Evolutionary conservation across 2,329 filamentous ascomycete species (phyloP).

Genomic region (Cladosporium sp.): DNA sequence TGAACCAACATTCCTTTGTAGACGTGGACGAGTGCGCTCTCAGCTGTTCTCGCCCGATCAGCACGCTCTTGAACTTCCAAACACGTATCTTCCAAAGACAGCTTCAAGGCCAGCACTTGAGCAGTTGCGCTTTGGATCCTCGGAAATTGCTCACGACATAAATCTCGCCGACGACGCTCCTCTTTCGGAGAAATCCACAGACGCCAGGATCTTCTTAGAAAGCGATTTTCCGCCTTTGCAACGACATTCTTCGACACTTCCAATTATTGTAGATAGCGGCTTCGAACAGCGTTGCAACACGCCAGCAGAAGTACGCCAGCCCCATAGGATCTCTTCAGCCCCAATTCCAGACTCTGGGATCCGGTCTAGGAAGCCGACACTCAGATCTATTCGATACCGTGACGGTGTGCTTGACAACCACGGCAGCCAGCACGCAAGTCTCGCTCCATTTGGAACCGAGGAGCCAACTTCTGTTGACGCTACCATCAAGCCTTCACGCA

Average conservation of each 20-base stretch:
- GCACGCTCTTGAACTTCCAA: slow-evolving; percentile 9
- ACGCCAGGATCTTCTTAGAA: not conserved
- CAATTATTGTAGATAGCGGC: not conserved
- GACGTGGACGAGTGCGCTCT: not conserved
- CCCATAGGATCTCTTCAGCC: not conserved
- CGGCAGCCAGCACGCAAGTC: not conserved
- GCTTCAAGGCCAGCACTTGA: slow-evolving; percentile 13
- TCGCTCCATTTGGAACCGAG: no score
- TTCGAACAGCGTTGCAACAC: slow-evolving; percentile 8
- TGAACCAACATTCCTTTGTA: not conserved
- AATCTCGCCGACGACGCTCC: not conserved
- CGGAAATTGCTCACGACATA: not conserved
- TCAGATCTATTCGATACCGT: not conserved
- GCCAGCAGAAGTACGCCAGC: not conserved
- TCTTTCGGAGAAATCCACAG: not conserved
- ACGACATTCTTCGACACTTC: not conserved
- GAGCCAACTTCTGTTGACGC: not conserved
- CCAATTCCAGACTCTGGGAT: not conserved
- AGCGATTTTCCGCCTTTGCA: slow-evolving; percentile 14
- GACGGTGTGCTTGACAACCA: not conserved
- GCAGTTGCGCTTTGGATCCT: slow-evolving; percentile 13
- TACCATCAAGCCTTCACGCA: not conserved
- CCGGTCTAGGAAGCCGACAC: slow-evolving; percentile 6
- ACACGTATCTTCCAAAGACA: not conserved
- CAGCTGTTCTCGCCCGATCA: not conserved